Conservation (phyloP, 768 basidiomycete genomes). For the Mycena polygramma region DNA sequence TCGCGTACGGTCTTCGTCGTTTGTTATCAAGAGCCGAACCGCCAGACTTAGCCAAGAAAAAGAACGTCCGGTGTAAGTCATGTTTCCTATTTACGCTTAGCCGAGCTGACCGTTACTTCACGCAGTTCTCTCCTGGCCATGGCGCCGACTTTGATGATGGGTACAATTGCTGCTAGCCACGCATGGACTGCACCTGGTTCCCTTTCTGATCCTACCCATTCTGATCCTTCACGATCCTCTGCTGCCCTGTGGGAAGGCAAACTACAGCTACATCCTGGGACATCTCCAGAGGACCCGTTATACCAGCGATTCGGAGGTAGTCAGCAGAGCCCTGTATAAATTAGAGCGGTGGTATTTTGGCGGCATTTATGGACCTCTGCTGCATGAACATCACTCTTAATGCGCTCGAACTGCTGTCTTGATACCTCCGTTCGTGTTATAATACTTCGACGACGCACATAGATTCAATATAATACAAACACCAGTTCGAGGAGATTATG, state of each 20-base stretch:
- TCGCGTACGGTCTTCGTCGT: conserved; percentile 87
- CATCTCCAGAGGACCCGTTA: conserved; percentile 73
- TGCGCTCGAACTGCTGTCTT: conserved; percentile 1
- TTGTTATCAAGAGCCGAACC: conserved; percentile 84
- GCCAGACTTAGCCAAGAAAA: conserved; percentile 67
- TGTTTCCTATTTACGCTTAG: conserved; percentile 7
- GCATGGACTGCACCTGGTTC: conserved; percentile 67
- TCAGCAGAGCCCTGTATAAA: conserved; percentile 35
- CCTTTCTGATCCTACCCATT: conserved; percentile 80
- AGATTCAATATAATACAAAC: background rate
- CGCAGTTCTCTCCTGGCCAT: conserved; percentile 71
- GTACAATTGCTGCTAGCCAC: conserved; percentile 80
- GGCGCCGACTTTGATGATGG: conserved; percentile 81
- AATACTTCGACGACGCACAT: background rate
- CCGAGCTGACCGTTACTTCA: background rate
- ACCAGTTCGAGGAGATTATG: background rate
- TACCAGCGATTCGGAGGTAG: conserved; percentile 48
- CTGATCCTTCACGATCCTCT: conserved; percentile 84
- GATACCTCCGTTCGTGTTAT: conserved; percentile 19
- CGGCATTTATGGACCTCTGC: background rate
- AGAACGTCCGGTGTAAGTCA: conserved; percentile 59
- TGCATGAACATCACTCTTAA: background rate
- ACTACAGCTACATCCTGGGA: conserved; percentile 91
- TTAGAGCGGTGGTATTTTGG: conserved; percentile 18
- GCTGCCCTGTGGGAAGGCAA: conserved; percentile 89